A percentile compares a stretch with the other conserved stretches of the same genome.
Evolutionary conservation across 1,139 yeast genomes (phyloP).

Genomic region (Pneumocystis sp.): DNA sequence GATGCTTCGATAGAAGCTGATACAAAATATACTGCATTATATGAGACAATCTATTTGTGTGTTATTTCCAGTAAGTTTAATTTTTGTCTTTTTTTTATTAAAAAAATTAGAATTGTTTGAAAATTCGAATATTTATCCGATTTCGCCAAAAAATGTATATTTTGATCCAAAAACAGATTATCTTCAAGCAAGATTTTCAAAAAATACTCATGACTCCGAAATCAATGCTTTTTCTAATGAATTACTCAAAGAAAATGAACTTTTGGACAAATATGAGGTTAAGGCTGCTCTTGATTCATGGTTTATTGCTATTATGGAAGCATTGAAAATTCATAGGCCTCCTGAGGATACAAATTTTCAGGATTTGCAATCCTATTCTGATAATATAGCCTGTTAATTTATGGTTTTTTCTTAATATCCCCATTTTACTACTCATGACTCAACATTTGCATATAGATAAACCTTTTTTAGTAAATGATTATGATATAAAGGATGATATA

Average conservation of each 20-base stretch:
- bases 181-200: neutral
- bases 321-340: constrained; percentile 22
- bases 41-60: constrained; percentile 27
- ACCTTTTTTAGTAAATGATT: too few species aligned
- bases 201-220: constrained; percentile 11
- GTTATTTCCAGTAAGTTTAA: constrained; percentile 1
- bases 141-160: neutral
- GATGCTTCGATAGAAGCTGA: constrained; percentile 33
- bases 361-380: too few species aligned
- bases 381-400: neutral
- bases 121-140: neutral
- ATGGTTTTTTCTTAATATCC: neutral
- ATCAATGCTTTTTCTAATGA: constrained; percentile 19
- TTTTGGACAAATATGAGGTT: constrained; percentile 18
- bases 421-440: neutral
- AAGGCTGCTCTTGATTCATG: constrained; percentile 23
- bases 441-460: neutral
- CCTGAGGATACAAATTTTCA: neutral
- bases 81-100: neutral
- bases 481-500: neutral
- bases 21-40: constrained; percentile 34
- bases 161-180: neutral
- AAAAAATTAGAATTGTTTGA: neutral
- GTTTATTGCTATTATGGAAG: constrained; percentile 27
- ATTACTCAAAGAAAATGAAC: constrained; percentile 20